Evolutionary conservation across 805 yeast genomes (phyloP).

Genomic region (Cyberlindnera galapagoensis): DNA sequence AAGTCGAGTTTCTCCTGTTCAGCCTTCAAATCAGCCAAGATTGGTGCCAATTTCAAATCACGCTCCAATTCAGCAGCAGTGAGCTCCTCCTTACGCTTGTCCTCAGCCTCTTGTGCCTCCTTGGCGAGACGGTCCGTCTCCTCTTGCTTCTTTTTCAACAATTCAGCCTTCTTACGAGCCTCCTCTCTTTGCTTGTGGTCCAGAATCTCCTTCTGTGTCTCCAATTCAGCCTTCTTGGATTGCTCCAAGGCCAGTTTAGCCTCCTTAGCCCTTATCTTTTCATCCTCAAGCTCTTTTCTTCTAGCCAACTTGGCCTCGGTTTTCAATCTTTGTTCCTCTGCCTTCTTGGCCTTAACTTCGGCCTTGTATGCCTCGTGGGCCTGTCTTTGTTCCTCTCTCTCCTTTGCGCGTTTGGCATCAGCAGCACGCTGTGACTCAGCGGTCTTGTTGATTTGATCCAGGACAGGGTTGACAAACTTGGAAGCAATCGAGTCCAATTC

Average conservation of each 20-base stretch:
- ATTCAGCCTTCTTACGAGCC: constrained; percentile 19
- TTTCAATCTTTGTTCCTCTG: constrained; percentile 40
- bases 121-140: constrained; percentile 19
- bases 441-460: constrained; percentile 62
- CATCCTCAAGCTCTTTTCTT: constrained; percentile 29
- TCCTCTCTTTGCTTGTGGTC: constrained; percentile 26
- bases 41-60: constrained; percentile 49
- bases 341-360: constrained; percentile 31
- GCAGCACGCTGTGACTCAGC: constrained; percentile 62
- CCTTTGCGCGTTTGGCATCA: constrained; percentile 38
- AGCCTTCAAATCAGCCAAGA: constrained; percentile 42
- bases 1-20: constrained; percentile 45
- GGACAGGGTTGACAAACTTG: constrained; percentile 74
- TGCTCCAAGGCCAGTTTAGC: constrained; percentile 22
- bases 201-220: constrained; percentile 31
- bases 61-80: constrained; percentile 39
- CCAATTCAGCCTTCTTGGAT: constrained; percentile 30
- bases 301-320: constrained; percentile 37
- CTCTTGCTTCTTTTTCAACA: constrained; percentile 26
- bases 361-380: constrained; percentile 36
- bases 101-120: constrained; percentile 34
- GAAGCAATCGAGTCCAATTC: constrained; percentile 80
- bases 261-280: constrained; percentile 27
- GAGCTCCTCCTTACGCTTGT: constrained; percentile 39
- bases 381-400: constrained; percentile 30